Evolutionary conservation across 2,329 filamentous ascomycete genomes (phyloP).

Genomic region (Cercospora beticola): DNA sequence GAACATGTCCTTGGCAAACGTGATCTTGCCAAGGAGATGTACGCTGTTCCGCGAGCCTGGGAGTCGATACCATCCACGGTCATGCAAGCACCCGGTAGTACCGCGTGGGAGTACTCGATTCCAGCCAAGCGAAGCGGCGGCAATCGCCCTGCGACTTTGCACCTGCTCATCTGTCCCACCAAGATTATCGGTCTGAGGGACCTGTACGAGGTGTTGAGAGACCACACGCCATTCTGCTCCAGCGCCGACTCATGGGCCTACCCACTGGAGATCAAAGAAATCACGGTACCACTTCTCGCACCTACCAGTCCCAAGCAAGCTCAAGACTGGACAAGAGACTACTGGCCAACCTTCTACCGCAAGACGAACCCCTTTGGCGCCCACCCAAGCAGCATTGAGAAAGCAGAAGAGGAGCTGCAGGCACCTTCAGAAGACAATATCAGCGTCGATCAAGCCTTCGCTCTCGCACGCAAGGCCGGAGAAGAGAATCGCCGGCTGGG

Average conservation of each 20-base stretch:
- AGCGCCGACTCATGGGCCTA: slow-evolving; percentile 39
- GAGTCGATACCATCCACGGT: slow-evolving; percentile 32
- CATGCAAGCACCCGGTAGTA: slow-evolving; percentile 34
- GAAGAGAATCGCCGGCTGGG: slow-evolving; percentile 57
- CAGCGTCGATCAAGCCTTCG: slow-evolving; percentile 60
- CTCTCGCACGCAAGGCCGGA: slow-evolving; percentile 65
- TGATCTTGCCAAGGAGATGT: slow-evolving; percentile 37
- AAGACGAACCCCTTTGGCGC: slow-evolving; percentile 85
- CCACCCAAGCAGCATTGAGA: slow-evolving; percentile 71
- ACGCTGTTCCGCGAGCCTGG: slow-evolving; percentile 36
- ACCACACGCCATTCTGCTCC: slow-evolving; percentile 43
- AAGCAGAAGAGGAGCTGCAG: slow-evolving; percentile 67
- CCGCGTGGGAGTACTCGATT: slow-evolving; percentile 56
- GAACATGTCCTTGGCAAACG: slow-evolving; percentile 36
- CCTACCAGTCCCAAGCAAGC: slow-evolving; percentile 76
- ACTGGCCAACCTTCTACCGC: slow-evolving; percentile 83
- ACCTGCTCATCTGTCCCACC: slow-evolving; percentile 55
- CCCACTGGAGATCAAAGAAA: slow-evolving; percentile 58
- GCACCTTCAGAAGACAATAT: slow-evolving; percentile 36
- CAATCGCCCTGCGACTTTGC: slow-evolving; percentile 41
- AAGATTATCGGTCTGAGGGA: slow-evolving; percentile 54
- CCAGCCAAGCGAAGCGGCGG: slow-evolving; percentile 57
- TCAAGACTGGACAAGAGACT: slow-evolving; percentile 69
- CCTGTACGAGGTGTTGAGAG: slow-evolving; percentile 45
- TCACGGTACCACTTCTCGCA: slow-evolving; percentile 69